These are phyloP conservation scores for Aegilops sharonensis DNA, from an alignment of 176 grass and related monocot genomes.

Conservation along the genomic window DNA sequence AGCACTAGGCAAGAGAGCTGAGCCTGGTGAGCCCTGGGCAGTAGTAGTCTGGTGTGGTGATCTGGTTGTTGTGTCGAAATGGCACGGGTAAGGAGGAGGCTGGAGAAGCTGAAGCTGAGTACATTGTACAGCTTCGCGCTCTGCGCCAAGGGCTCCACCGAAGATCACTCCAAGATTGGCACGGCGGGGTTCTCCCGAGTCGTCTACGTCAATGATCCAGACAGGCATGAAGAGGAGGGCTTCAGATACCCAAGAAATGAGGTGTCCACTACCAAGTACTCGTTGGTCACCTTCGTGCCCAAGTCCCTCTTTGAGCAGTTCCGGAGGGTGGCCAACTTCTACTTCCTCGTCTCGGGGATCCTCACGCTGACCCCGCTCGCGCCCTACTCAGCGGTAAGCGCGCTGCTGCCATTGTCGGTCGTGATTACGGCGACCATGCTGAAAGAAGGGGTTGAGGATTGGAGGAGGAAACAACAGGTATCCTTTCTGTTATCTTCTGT, in stretches of 20 bases:
- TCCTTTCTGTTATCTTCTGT: neutral
- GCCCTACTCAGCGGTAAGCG: constrained; percentile 70
- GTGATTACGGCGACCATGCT: constrained; percentile 92
- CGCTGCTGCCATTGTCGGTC: constrained; percentile 53
- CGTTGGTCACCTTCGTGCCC: constrained; percentile 68
- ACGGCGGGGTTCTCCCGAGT: constrained; percentile 74
- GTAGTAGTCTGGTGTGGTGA: neutral
- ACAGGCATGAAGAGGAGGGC: constrained; percentile 21
- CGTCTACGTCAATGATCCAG: constrained; percentile 65
- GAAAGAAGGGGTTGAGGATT: constrained; percentile 94
- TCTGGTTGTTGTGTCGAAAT: constrained; percentile 9
- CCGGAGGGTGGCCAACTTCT: constrained; percentile 98
- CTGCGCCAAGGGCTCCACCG: constrained; percentile 39
- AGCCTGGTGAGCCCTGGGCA: neutral
- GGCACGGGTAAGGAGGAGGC: constrained; percentile 39
- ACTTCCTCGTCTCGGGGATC: constrained; percentile 80
- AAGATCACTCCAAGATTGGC: constrained; percentile 70
- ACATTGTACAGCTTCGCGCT: constrained; percentile 62
- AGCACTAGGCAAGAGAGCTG: neutral
- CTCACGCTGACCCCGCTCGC: constrained; percentile 69
- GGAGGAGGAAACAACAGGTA: constrained; percentile 90
- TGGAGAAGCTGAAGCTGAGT: constrained; percentile 55
- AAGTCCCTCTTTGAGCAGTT: constrained; percentile 99
- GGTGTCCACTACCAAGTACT: constrained; percentile 89
- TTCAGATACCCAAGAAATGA: constrained; percentile 56